Percentiles rank a stretch among this genome's conserved stretches.
These are phyloP conservation scores for Hylodesmum podocarpum DNA, from an alignment of 306 rosid genomes.

Conservation along the genomic window DNA sequence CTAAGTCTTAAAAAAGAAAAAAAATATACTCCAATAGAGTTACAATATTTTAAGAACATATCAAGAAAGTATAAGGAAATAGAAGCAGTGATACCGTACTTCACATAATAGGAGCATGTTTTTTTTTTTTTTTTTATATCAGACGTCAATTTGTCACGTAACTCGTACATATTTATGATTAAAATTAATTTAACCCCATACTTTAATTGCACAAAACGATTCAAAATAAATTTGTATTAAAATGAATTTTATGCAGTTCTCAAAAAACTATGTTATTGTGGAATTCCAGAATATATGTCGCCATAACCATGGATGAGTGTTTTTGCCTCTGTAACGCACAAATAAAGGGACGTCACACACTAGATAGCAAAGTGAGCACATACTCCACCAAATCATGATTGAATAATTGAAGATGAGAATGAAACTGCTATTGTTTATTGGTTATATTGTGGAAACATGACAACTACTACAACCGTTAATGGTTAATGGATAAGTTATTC, in stretches of 20 bases:
- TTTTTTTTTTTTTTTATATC: background rate
- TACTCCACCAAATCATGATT: background rate
- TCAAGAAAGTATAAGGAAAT: no score
- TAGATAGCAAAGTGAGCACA: background rate
- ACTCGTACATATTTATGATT: background rate
- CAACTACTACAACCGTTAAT: background rate
- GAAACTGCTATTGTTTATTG: background rate
- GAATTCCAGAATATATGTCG: conserved; percentile 37
- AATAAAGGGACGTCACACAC: background rate
- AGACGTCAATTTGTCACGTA: background rate
- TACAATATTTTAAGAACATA: no score
- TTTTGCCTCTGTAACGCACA: conserved; percentile 37
- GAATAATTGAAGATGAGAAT: background rate
- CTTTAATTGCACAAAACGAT: background rate
- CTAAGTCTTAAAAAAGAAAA: no score
- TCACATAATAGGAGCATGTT: no score
- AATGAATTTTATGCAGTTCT: background rate
- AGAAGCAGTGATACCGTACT: no score
- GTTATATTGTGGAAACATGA: background rate
- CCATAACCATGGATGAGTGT: conserved; percentile 24
- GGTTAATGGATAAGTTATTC: no score
- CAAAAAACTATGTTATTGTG: background rate
- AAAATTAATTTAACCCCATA: background rate
- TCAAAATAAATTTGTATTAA: background rate
- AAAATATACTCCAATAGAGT: no score